Evolutionary conservation across 2,329 filamentous ascomycete genomes (phyloP).

Genomic region (Fonsecaea monophora): DNA sequence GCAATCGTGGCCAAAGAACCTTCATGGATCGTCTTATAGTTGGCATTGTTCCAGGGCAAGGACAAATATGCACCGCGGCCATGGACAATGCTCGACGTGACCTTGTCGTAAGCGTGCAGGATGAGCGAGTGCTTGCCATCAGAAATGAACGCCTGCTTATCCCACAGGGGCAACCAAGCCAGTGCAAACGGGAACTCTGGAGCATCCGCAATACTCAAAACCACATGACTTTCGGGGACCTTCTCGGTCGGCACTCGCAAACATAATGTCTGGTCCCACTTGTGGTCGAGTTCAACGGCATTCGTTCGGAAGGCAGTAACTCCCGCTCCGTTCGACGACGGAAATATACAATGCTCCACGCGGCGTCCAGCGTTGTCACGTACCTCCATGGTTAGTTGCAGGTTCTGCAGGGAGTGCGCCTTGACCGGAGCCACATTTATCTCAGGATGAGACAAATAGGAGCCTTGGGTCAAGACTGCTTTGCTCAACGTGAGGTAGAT

Average conservation of each 20-base stretch:
- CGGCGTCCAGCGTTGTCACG: slow-evolving; percentile 78
- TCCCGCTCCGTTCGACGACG: slow-evolving; percentile 79
- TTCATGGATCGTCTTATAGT: slow-evolving; percentile 64
- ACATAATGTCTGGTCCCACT: slow-evolving; percentile 87
- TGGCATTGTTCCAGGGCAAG: slow-evolving; percentile 71
- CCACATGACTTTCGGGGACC: slow-evolving; percentile 81
- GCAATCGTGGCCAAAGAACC: slow-evolving; percentile 79
- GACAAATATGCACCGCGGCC: slow-evolving; percentile 87
- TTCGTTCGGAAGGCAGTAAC: slow-evolving; percentile 89
- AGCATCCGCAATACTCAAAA: slow-evolving; percentile 86
- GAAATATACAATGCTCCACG: slow-evolving; percentile 85
- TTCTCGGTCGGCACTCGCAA: slow-evolving; percentile 79
- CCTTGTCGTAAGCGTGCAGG: slow-evolving; percentile 90
- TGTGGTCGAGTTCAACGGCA: slow-evolving; percentile 76
- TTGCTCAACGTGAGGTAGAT: slow-evolving; percentile 90
- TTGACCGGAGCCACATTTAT: slow-evolving; percentile 79
- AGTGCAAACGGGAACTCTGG: slow-evolving; percentile 89
- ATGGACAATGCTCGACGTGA: slow-evolving; percentile 73
- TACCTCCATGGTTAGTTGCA: slow-evolving; percentile 90
- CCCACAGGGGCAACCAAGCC: slow-evolving; percentile 93
- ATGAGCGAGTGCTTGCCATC: slow-evolving; percentile 83
- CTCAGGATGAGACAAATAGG: slow-evolving; percentile 71
- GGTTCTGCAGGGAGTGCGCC: slow-evolving; percentile 69
- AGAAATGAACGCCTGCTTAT: slow-evolving; percentile 83
- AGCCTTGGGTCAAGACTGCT: slow-evolving; percentile 74